phyloP scores from a whole-genome alignment of 2,329 filamentous ascomycete genomes.

The Orbilia brochopaga region DNA sequence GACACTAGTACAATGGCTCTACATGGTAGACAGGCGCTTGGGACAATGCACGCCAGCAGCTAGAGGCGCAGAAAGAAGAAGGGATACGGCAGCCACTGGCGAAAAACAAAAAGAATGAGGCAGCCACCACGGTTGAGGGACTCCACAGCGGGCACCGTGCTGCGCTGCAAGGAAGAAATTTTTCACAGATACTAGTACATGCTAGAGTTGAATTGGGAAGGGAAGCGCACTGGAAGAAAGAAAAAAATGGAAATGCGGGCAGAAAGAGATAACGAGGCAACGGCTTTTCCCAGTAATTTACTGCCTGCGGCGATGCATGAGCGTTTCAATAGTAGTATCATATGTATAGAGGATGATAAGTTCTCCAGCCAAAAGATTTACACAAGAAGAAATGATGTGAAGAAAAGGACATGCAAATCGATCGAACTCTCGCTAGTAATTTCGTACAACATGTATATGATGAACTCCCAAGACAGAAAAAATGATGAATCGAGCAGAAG shows the following conservation, averaged over 20 bases:
- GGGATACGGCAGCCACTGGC: conserved; percentile 8
- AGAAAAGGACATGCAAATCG: conserved; percentile 24
- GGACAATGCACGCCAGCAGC: conserved; percentile 4
- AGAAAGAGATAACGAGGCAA: conserved; percentile 19
- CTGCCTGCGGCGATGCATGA: conserved; percentile 27
- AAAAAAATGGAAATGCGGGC: too few relatives aligned
- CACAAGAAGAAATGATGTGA: conserved; percentile 48
- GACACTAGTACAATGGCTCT: conserved; percentile 3
- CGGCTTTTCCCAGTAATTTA: conserved; percentile 20
- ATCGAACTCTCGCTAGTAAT: conserved; percentile 39
- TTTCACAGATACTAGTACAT: background rate
- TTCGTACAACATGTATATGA: conserved; percentile 23
- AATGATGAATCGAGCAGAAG: conserved; percentile 3
- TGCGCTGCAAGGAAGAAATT: conserved; percentile 12
- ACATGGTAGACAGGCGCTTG: conserved; percentile 5
- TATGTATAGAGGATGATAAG: conserved; percentile 3
- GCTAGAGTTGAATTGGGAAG: background rate
- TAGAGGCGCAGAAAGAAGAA: conserved; percentile 5
- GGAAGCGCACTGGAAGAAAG: conserved; percentile 5
- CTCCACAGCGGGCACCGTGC: conserved; percentile 1
- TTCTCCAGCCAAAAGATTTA: conserved; percentile 26
- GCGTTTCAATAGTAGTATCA: conserved; percentile 11
- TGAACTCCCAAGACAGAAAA: conserved; percentile 33
- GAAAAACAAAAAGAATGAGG: conserved; percentile 4
- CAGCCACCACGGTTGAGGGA: background rate